These are phyloP conservation scores for Verticillium zaregamsianum DNA, from an alignment of 2,329 filamentous ascomycete genomes.

Conservation along the genomic window DNA sequence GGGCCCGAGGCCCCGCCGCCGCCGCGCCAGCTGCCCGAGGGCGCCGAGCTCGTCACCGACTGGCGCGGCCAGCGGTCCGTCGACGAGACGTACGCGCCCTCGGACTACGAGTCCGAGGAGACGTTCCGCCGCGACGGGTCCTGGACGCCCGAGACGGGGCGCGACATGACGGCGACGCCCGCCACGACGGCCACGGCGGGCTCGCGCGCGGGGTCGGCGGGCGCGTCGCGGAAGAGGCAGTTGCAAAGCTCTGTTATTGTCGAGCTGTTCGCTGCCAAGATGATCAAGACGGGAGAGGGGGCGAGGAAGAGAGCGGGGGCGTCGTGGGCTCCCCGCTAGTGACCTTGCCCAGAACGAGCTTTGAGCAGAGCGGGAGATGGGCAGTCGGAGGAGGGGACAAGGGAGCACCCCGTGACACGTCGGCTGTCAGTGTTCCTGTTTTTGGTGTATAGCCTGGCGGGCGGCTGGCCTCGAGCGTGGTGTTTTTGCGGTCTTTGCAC, in stretches of 20 bases:
- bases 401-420: too few species aligned
- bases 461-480: too few species aligned
- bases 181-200: neutral
- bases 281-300: neutral
- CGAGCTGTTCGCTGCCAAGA: slow-evolving; percentile 1
- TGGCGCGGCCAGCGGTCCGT: neutral
- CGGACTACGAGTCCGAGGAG: neutral
- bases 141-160: neutral
- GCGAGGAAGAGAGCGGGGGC: neutral
- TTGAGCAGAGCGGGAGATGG: too few species aligned
- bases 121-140: neutral
- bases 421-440: too few species aligned
- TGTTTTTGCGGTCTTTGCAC: too few species aligned
- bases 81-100: neutral
- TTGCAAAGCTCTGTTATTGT: slow-evolving; percentile 3
- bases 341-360: too few species aligned
- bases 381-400: too few species aligned
- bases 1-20: neutral
- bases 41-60: neutral
- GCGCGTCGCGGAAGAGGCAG: neutral
- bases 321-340: neutral
- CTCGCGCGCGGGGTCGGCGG: neutral
- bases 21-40: neutral
- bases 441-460: too few species aligned
- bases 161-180: neutral